Percentiles rank a stretch among this genome's conserved stretches.
Evolutionary conservation across 306 rosid genomes (phyloP).

Genomic region (Phaseolus lunatus): DNA sequence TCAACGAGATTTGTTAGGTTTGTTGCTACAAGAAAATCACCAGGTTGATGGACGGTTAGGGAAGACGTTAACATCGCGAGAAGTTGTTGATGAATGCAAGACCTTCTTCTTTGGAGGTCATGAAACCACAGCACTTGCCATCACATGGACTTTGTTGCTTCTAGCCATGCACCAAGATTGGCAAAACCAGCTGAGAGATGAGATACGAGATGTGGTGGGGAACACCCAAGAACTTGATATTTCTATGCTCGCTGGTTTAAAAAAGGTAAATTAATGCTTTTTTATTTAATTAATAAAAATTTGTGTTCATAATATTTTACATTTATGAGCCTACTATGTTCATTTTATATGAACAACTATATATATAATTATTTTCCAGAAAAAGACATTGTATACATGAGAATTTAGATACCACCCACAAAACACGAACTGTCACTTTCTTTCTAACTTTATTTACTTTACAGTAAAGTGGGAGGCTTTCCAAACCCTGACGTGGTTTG

Average conservation of each 20-base stretch:
- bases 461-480: not conserved
- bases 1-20: conserved; percentile 65
- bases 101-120: conserved; percentile 93
- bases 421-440: conserved; percentile 3
- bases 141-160: conserved; percentile 85
- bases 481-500: not conserved
- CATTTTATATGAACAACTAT: too few relatives aligned
- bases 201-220: conserved; percentile 72
- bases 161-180: conserved; percentile 73
- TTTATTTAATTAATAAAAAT: not conserved
- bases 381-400: not conserved
- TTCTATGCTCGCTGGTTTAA: conserved; percentile 59
- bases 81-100: conserved; percentile 85
- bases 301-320: too few relatives aligned
- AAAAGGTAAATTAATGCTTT: conserved; percentile 58
- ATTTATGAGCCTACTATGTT: too few relatives aligned
- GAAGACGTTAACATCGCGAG: conserved; percentile 54
- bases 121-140: conserved; percentile 89
- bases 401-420: not conserved
- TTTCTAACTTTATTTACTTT: not conserved
- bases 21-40: conserved; percentile 59
- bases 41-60: conserved; percentile 40
- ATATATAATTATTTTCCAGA: too few relatives aligned
- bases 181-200: conserved; percentile 78
- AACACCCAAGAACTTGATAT: conserved; percentile 53